phyloP scores from a whole-genome alignment of 192 early-diverging fungal genomes.

The Podila epicladia region DNA sequence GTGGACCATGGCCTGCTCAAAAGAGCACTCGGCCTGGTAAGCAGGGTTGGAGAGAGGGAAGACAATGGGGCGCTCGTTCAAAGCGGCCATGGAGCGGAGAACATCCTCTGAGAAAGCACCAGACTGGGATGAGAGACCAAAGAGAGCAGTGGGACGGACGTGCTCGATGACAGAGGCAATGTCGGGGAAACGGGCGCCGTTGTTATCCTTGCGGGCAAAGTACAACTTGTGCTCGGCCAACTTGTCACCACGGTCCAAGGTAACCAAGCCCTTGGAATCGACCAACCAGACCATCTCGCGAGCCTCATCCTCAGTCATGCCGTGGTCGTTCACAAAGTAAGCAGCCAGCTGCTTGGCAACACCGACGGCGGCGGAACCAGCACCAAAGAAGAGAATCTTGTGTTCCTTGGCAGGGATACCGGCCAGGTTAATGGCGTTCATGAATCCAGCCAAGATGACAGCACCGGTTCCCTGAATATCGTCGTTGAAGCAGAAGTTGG shows the following conservation, averaged over 20 bases:
- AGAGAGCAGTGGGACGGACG: constrained; percentile 89
- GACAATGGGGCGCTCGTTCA: constrained; percentile 85
- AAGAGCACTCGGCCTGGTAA: constrained; percentile 95
- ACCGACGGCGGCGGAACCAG: constrained; percentile 95
- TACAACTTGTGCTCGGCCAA: constrained; percentile 85
- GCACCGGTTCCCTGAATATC: constrained; percentile 96
- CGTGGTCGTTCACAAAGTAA: constrained; percentile 81
- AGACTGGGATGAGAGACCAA: constrained; percentile 85
- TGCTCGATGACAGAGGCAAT: constrained; percentile 83
- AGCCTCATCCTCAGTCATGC: constrained; percentile 77
- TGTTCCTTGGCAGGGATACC: constrained; percentile 77
- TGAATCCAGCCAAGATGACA: constrained; percentile 92
- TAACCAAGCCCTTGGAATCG: constrained; percentile 94
- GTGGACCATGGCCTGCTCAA: constrained; percentile 86
- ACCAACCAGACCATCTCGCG: constrained; percentile 83
- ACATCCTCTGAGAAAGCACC: constrained; percentile 81
- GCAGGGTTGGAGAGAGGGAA: constrained; percentile 92
- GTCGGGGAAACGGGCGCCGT: constrained; percentile 76
- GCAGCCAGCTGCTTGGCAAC: constrained; percentile 91
- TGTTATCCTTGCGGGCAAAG: constrained; percentile 90
- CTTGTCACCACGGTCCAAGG: constrained; percentile 86
- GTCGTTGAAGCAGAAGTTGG: constrained; percentile 93
- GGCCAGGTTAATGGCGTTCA: constrained; percentile 81
- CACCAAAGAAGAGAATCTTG: constrained; percentile 93
- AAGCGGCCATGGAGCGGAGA: constrained; percentile 75